Percentiles rank a stretch among this genome's conserved stretches.
Evolutionary conservation across 768 basidiomycete genomes (phyloP).

Genomic region (Calocera cornea): DNA sequence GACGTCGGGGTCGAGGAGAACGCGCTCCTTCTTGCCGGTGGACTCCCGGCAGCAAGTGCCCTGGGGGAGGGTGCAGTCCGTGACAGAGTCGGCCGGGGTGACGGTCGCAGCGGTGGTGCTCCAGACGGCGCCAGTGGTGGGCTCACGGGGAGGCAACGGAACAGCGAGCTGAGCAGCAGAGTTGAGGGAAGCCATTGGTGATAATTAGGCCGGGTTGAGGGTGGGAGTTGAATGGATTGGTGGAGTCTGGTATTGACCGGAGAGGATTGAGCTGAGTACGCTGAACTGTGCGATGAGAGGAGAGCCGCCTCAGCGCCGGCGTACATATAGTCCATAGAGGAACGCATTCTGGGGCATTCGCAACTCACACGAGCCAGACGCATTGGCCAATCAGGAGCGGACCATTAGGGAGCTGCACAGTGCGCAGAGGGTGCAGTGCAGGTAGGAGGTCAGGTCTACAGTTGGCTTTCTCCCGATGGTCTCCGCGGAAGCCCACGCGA

Average conservation of each 20-base stretch:
- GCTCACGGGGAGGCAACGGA: neutral
- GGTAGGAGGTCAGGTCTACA: neutral
- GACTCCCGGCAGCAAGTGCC: slow-evolving; percentile 23
- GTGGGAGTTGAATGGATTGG: neutral
- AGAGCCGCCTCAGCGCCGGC: neutral
- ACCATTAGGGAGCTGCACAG: neutral
- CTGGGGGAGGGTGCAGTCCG: neutral
- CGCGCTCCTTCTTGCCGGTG: slow-evolving; percentile 22
- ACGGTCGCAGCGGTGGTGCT: neutral
- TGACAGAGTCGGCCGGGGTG: neutral
- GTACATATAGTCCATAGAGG: neutral
- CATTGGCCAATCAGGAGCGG: neutral
- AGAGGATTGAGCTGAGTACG: neutral
- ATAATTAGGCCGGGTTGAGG: neutral
- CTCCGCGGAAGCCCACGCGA: neutral
- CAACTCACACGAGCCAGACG: neutral
- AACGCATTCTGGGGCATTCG: neutral
- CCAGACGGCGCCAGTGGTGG: neutral
- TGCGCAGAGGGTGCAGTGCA: neutral
- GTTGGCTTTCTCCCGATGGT: neutral
- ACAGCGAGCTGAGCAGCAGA: neutral
- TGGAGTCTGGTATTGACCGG: neutral
- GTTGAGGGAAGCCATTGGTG: slow-evolving; percentile 1
- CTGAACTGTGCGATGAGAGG: neutral
- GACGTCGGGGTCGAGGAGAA: slow-evolving; percentile 22